Conservation (phyloP, 1,284 basidiomycete species). For the Coniferiporia sulphurascens region DNA sequence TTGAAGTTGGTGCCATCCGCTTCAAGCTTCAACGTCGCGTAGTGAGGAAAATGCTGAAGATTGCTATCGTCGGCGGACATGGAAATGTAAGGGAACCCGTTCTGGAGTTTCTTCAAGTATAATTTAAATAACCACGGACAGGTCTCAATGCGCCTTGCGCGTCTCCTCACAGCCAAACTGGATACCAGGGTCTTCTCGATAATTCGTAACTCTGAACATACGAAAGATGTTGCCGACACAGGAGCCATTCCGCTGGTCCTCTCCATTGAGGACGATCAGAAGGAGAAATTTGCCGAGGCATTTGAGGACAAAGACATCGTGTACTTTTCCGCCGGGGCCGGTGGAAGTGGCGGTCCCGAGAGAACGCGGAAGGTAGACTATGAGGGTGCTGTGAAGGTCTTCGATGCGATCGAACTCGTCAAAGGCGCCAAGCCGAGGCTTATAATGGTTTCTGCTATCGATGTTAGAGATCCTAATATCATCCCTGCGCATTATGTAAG, state of each 20-base stretch:
- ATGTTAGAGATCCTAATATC: conserved; percentile 50
- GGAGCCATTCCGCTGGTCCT: conserved; percentile 49
- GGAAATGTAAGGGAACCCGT: conserved; percentile 36
- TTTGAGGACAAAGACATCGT: conserved; percentile 52
- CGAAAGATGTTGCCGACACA: conserved; percentile 40
- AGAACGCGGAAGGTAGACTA: conserved; percentile 67
- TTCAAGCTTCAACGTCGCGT: too few species aligned
- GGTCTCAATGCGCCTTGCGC: conserved; percentile 54
- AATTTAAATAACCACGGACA: conserved; percentile 20
- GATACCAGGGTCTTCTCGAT: conserved; percentile 51
- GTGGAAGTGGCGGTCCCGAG: conserved; percentile 60
- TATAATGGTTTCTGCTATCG: conserved; percentile 63
- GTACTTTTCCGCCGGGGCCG: conserved; percentile 66
- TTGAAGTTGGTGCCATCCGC: too few species aligned
- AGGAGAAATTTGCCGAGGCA: conserved; percentile 42
- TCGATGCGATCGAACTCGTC: conserved; percentile 61
- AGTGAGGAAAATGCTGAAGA: conserved; percentile 22
- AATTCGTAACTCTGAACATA: conserved; percentile 47
- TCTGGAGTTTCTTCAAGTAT: neutral
- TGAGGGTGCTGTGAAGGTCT: conserved; percentile 68
- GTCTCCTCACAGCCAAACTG: conserved; percentile 34
- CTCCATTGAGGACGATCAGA: conserved; percentile 53
- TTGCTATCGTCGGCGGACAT: conserved; percentile 48
- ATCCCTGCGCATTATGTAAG: conserved; percentile 53
- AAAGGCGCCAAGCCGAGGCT: conserved; percentile 46